Conservation (phyloP, 2,329 filamentous ascomycete species). For the Diaporthe caulivora region DNA sequence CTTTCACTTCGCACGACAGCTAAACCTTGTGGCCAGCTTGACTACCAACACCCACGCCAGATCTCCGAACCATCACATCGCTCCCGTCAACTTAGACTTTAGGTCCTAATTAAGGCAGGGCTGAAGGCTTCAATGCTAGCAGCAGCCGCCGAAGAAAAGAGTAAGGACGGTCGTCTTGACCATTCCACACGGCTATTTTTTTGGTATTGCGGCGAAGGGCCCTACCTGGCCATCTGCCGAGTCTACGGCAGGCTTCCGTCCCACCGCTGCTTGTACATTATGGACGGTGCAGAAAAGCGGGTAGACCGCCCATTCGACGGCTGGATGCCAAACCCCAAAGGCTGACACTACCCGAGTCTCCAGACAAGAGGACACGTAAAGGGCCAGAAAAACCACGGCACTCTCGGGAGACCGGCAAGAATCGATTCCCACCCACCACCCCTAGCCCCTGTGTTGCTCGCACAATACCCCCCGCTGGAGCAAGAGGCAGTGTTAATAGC, state of each 20-base stretch:
- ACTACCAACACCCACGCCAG: conserved; percentile 21
- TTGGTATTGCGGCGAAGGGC: neutral
- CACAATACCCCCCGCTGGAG: neutral
- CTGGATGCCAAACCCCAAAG: neutral
- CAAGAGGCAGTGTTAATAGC: neutral
- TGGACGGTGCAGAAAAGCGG: neutral
- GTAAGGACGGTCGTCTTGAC: conserved; percentile 7
- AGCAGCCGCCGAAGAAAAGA: conserved; percentile 8
- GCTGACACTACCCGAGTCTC: neutral
- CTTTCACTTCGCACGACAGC: conserved; percentile 18
- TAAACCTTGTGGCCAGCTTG: conserved; percentile 25
- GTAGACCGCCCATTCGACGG: conserved; percentile 18
- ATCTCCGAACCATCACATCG: conserved; percentile 34
- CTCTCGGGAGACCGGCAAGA: conserved; percentile 15
- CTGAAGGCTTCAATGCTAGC: conserved; percentile 32
- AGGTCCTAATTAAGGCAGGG: conserved; percentile 36
- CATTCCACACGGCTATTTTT: neutral
- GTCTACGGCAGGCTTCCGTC: conserved; percentile 35
- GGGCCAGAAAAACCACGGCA: neutral
- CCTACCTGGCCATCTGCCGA: conserved; percentile 27
- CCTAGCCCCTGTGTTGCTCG: conserved; percentile 18
- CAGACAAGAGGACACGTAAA: neutral
- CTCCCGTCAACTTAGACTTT: conserved; percentile 32
- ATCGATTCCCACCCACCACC: neutral
- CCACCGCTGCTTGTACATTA: conserved; percentile 4